A percentile compares a stretch with the other conserved stretches of the same genome.
Evolutionary conservation across 345 rosid species (phyloP).

Genomic region (Ceriops zippeliana): DNA sequence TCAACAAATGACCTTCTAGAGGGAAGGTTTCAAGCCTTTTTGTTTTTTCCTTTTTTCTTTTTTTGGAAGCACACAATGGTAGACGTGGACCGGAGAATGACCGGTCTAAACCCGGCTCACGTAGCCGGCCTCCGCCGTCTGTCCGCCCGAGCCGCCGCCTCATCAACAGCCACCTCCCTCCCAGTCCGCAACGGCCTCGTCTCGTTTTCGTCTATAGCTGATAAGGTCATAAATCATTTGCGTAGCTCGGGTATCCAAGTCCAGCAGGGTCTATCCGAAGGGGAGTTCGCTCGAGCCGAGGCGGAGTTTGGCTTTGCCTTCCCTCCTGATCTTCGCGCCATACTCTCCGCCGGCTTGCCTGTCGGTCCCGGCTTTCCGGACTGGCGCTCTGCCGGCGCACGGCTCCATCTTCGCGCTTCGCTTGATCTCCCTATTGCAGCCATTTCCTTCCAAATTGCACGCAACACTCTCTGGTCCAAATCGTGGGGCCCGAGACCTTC

Average conservation of each 20-base stretch:
- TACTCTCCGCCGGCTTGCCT: conserved; percentile 82
- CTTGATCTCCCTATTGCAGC: conserved; percentile 91
- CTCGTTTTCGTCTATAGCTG: conserved; percentile 72
- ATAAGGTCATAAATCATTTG: conserved; percentile 66
- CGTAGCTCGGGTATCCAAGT: conserved; percentile 67
- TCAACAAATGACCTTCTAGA: too few relatives aligned
- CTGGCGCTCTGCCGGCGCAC: conserved; percentile 80
- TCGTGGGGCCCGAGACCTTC: conserved; percentile 88
- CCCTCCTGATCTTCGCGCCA: conserved; percentile 92
- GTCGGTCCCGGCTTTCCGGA: conserved; percentile 89
- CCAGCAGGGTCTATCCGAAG: conserved; percentile 72
- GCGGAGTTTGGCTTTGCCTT: conserved; percentile 88
- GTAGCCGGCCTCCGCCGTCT: conserved; percentile 91
- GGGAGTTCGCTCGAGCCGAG: conserved; percentile 83
- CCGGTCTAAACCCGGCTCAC: conserved; percentile 85
- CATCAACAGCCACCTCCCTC: conserved; percentile 38
- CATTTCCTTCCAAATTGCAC: conserved; percentile 80
- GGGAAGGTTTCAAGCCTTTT: too few relatives aligned
- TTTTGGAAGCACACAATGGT: conserved; percentile 47
- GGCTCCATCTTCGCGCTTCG: conserved; percentile 74
- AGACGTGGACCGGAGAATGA: conserved; percentile 94
- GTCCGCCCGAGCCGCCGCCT: conserved; percentile 86
- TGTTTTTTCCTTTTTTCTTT: too few relatives aligned
- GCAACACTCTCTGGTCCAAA: conserved; percentile 80
- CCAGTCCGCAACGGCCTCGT: conserved; percentile 63